Percentiles rank a stretch among this genome's conserved stretches.
Conservation (phyloP, 495 filamentous ascomycete genomes). For the Penicillium herquei region DNA sequence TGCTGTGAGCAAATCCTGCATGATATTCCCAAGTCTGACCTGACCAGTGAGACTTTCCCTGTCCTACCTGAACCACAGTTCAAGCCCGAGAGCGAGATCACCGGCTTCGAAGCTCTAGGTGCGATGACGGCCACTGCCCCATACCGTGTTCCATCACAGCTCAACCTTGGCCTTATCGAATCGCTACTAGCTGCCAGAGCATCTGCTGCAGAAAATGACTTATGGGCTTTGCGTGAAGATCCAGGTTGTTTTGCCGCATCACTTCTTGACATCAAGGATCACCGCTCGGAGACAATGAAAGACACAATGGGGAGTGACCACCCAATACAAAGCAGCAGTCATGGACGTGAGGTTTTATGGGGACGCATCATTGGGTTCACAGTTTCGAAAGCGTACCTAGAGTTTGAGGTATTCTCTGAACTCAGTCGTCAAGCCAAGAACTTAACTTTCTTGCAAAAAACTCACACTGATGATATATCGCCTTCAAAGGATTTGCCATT, state of each 20-base stretch:
- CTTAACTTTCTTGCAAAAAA: not conserved
- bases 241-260: conserved; percentile 48
- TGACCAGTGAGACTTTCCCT: not conserved
- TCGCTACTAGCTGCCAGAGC: conserved; percentile 35
- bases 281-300: not conserved
- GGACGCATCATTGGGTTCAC: not conserved
- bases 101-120: not conserved
- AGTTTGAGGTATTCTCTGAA: not conserved
- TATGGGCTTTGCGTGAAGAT: conserved; percentile 56
- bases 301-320: not conserved
- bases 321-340: not conserved
- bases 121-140: not conserved
- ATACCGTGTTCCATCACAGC: not conserved
- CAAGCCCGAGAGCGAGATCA: not conserved
- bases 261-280: conserved; percentile 9
- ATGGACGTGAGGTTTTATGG: not conserved
- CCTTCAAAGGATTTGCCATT: not conserved
- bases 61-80: not conserved
- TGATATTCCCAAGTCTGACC: not conserved
- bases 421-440: not conserved
- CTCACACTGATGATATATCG: not conserved
- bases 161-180: not conserved
- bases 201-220: conserved; percentile 44
- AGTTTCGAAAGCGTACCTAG: not conserved
- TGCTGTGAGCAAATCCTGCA: conserved; percentile 21